Evolutionary conservation across 805 yeast genomes (phyloP), one percentile per base, ranked within the genome.

Genomic region (Ogataea pignaliae): DNA sequence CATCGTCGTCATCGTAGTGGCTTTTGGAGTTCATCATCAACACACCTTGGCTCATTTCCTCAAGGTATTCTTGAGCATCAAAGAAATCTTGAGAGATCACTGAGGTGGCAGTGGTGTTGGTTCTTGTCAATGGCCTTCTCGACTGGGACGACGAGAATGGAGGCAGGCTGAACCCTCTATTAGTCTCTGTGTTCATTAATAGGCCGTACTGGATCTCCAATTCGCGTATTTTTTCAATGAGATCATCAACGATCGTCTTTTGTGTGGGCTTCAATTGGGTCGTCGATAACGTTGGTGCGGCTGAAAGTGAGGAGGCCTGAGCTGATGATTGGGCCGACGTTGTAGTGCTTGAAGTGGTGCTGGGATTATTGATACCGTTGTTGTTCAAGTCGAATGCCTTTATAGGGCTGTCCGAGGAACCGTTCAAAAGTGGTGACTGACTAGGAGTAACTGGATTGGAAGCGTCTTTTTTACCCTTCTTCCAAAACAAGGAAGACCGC

Each of bases 61-160:
- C 80, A n/a, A 75, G 62, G 49, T 69, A 73, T 36, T 85, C 91
- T 40, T 72, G 73, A 1, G 95, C 95, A 65, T 87, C 95, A 55
- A 63, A 80, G 54, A 72, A 81, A 40, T 78, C 81, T 37, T 75
- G 77, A 3, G 76, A 71, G 17, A 75, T 64, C 3, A 75, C 56
- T 3, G 76, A 68, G 5, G 60, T 55, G 3, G 59, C 57, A 9
- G 57, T 42, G 1, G 61, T 59, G 15, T 48, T 52, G 2, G 59
- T 56, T 37, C 66, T 51, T 3, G 57, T 50, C 17, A 61, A 45
- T 7, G 57, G 44, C 32, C 51, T 47, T 34, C 59, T 48, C 2
- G 64, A 51, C 13, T 55, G 48, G 13, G 61, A 55, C 7, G 26
- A 21, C 37, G 57, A 43, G 8, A 48, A 17, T 12, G 57, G 50